Evolutionary conservation across 345 rosid species (phyloP).

Genomic region (Cardamine chenopodiifolia): DNA sequence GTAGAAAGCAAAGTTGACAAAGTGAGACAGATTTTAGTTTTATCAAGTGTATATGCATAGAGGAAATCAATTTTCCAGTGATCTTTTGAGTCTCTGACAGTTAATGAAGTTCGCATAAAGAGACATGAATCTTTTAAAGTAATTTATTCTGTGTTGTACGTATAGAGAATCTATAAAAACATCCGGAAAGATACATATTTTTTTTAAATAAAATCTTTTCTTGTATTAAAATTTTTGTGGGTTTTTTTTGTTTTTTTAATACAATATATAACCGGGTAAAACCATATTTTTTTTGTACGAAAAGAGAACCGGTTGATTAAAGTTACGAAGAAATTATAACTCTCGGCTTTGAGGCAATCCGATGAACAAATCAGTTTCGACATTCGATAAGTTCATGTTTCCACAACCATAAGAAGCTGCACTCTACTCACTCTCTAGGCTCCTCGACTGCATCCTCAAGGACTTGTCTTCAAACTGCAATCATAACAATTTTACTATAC

Average conservation of each 20-base stretch:
- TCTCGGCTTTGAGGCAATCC: constrained; percentile 12
- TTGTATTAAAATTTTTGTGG: too few species aligned
- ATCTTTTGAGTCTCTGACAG: neutral
- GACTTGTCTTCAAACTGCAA: constrained; percentile 25
- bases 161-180: neutral
- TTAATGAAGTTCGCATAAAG: neutral
- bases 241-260: too few species aligned
- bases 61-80: neutral
- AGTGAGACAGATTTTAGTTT: neutral
- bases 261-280: too few species aligned
- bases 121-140: neutral
- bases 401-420: neutral
- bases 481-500: neutral
- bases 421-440: constrained; percentile 14
- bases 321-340: neutral
- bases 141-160: constrained; percentile 6
- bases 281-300: too few species aligned
- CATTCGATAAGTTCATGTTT: constrained; percentile 4
- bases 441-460: constrained; percentile 28
- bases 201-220: too few species aligned
- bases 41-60: neutral
- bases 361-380: constrained; percentile 20
- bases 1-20: neutral
- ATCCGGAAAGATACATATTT: neutral
- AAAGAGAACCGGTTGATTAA: too few species aligned